A percentile compares a stretch with the other conserved stretches of the same genome.
Evolutionary conservation across 495 filamentous ascomycete genomes (phyloP).

Genomic region (Zalerion maritima): DNA sequence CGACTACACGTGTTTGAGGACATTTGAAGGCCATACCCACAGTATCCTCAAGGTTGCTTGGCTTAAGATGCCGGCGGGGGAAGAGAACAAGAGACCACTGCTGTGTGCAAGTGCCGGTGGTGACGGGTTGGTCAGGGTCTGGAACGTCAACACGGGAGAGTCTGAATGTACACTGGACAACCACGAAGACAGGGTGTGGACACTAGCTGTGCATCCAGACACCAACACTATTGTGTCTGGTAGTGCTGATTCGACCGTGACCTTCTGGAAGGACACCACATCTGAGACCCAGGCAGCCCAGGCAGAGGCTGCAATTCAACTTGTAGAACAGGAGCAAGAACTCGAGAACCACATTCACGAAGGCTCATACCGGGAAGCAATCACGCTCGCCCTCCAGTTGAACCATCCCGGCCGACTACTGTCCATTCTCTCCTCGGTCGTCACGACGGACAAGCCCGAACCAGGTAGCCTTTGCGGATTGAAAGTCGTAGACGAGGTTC

Average conservation of each 20-base stretch:
- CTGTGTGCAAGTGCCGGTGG: conserved; percentile 79
- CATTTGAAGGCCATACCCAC: conserved; percentile 92
- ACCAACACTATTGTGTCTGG: conserved; percentile 68
- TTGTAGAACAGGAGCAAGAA: conserved; percentile 83
- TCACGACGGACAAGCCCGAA: conserved; percentile 47
- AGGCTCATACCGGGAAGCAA: conserved; percentile 77
- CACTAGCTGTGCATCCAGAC: conserved; percentile 55
- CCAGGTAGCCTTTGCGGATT: conserved; percentile 53
- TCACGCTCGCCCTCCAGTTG: conserved; percentile 77
- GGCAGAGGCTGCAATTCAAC: conserved; percentile 53
- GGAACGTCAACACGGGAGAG: conserved; percentile 73
- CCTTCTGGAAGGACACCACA: conserved; percentile 91
- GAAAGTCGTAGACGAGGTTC: conserved; percentile 68
- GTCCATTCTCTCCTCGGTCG: conserved; percentile 63
- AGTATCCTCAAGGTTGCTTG: conserved; percentile 88
- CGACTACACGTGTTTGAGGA: conserved; percentile 85
- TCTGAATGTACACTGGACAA: conserved; percentile 81
- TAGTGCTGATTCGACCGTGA: conserved; percentile 75
- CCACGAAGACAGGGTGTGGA: conserved; percentile 89
- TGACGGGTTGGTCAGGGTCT: conserved; percentile 93
- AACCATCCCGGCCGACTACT: conserved; percentile 85
- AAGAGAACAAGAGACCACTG: conserved; percentile 34
- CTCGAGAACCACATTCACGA: conserved; percentile 81
- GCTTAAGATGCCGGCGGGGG: conserved; percentile 48
- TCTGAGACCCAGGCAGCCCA: conserved; percentile 57